phyloP scores from a whole-genome alignment of 108 stramenopile genomes.

The Skeletonema grethae region DNA sequence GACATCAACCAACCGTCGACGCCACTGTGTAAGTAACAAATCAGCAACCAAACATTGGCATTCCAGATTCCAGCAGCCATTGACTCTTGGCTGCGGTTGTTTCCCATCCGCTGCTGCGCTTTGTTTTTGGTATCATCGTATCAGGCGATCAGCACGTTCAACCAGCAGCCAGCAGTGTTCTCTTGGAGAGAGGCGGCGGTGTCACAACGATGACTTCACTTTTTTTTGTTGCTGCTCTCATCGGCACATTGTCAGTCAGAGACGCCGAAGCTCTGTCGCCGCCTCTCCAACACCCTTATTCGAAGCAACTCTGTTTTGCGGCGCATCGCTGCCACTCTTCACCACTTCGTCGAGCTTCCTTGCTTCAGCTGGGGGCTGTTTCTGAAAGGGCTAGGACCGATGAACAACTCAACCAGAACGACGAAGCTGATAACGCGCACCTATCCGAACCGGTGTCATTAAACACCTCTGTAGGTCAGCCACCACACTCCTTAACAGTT shows the following conservation, averaged over 20 bases:
- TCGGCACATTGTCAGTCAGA: background rate
- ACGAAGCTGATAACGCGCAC: background rate
- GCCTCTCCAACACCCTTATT: background rate
- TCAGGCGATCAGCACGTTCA: background rate
- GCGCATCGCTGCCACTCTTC: background rate
- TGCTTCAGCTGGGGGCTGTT: background rate
- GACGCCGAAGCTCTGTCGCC: background rate
- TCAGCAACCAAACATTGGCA: too few relatives aligned
- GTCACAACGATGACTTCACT: background rate
- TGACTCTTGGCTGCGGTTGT: too few relatives aligned
- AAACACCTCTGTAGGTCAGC: background rate
- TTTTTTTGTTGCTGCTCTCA: background rate
- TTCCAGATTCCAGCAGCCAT: too few relatives aligned
- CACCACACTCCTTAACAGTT: conserved; percentile 13
- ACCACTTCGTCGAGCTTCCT: background rate
- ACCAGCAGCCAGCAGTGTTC: background rate
- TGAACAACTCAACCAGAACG: background rate
- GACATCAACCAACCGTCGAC: too few relatives aligned
- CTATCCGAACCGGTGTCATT: background rate
- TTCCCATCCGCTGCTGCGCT: too few relatives aligned
- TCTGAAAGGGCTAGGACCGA: conserved; percentile 1
- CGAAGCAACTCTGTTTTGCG: background rate
- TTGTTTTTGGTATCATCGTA: too few relatives aligned
- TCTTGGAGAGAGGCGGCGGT: background rate
- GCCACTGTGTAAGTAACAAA: too few relatives aligned